Conservation (phyloP, 2,329 filamentous ascomycete species). For the Scorias spongiosa region DNA sequence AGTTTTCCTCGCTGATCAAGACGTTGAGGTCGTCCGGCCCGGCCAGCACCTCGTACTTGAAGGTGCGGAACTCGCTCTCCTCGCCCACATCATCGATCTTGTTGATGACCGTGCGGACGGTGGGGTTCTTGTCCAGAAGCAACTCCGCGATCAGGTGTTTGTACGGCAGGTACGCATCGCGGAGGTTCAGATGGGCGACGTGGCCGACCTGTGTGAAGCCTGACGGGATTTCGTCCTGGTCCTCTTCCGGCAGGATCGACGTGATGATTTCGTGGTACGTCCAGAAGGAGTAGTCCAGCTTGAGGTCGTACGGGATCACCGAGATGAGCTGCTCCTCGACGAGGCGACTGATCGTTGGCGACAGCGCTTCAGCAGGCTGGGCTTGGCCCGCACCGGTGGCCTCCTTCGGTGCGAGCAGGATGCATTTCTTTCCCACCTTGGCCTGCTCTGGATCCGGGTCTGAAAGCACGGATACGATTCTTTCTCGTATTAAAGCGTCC, state of each 20-base stretch:
- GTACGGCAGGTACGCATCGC: conserved; percentile 68
- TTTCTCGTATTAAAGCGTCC: conserved; percentile 50
- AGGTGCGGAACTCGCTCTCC: conserved; percentile 77
- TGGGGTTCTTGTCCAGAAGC: conserved; percentile 75
- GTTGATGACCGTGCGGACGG: conserved; percentile 82
- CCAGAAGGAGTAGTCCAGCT: conserved; percentile 76
- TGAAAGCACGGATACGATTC: conserved; percentile 45
- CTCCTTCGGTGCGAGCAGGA: conserved; percentile 28
- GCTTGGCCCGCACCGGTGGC: conserved; percentile 1
- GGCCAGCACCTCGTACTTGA: conserved; percentile 77
- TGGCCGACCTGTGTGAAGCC: conserved; percentile 86
- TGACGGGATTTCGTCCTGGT: conserved; percentile 65
- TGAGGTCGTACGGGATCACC: conserved; percentile 59
- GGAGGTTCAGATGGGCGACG: conserved; percentile 83
- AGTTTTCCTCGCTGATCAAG: conserved; percentile 64
- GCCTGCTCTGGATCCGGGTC: conserved; percentile 46
- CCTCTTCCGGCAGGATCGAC: conserved; percentile 64
- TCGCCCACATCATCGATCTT: conserved; percentile 80
- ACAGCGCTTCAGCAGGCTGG: conserved; percentile 49
- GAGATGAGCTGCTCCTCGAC: conserved; percentile 52
- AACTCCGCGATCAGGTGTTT: conserved; percentile 75
- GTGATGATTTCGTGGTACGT: conserved; percentile 71
- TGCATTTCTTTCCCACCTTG: conserved; percentile 27
- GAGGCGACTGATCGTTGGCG: conserved; percentile 50
- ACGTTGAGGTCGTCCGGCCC: conserved; percentile 75